Percentiles rank a stretch among this genome's conserved stretches.
Conservation (phyloP, 1,139 yeast species). For the Yarrowia galli region DNA sequence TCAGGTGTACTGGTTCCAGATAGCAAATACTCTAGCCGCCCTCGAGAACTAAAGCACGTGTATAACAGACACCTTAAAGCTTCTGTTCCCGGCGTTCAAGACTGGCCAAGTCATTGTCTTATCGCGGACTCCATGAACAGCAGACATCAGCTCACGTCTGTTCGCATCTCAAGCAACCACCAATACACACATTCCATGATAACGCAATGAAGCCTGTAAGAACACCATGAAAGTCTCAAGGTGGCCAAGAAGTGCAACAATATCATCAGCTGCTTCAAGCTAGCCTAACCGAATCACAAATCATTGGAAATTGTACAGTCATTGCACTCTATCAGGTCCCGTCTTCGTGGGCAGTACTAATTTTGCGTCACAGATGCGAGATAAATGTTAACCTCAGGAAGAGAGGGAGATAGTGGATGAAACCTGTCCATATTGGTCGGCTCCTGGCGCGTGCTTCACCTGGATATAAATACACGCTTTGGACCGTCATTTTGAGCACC, state of each 20-base stretch:
- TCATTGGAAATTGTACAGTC: background rate
- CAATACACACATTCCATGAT: too few relatives aligned
- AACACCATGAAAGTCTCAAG: too few relatives aligned
- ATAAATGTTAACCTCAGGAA: slow-evolving; percentile 20
- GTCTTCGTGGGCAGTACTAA: background rate
- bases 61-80: background rate
- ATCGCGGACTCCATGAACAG: too few relatives aligned
- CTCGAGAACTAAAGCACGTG: slow-evolving; percentile 2
- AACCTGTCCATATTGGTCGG: background rate
- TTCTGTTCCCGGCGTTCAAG: too few relatives aligned
- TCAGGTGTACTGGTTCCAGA: too few relatives aligned
- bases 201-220: too few relatives aligned
- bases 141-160: too few relatives aligned
- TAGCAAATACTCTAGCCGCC: background rate
- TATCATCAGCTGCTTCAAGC: too few relatives aligned
- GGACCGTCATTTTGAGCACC: too few relatives aligned
- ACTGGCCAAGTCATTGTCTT: too few relatives aligned
- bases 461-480: background rate
- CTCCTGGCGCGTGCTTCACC: background rate
- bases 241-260: background rate
- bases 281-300: background rate
- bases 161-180: too few relatives aligned
- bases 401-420: background rate
- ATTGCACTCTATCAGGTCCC: background rate
- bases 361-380: slow-evolving; percentile 24